A percentile compares a stretch with the other conserved stretches of the same genome.
Conservation (phyloP, 768 basidiomycete genomes). For the Epithele typhae region DNA sequence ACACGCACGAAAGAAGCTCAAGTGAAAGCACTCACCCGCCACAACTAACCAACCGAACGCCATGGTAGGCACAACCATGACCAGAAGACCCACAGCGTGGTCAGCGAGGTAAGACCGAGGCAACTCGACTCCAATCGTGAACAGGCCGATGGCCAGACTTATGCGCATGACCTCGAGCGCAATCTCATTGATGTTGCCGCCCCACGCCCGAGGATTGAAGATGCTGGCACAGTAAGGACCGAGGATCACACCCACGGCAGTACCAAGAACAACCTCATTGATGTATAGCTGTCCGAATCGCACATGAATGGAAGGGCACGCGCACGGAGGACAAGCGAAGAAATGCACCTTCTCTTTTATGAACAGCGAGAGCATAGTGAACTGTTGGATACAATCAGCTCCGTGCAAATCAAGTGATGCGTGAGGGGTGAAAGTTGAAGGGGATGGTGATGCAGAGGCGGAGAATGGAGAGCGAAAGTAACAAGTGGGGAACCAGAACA, state of each 20-base stretch:
- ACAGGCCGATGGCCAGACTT: conserved; percentile 87
- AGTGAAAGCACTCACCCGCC: conserved; percentile 43
- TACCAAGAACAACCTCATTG: conserved; percentile 93
- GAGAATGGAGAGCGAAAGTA: too few species aligned
- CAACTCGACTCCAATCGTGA: conserved; percentile 93
- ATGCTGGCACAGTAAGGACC: conserved; percentile 70
- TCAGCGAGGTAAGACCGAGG: conserved; percentile 79
- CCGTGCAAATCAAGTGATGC: too few species aligned
- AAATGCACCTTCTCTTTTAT: conserved; percentile 69
- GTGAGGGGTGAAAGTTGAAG: too few species aligned
- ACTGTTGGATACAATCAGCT: conserved; percentile 48
- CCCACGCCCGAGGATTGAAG: conserved; percentile 80
- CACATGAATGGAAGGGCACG: background rate
- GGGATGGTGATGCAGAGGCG: too few species aligned
- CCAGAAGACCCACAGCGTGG: conserved; percentile 65
- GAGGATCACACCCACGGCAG: conserved; percentile 57
- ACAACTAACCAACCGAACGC: conserved; percentile 79
- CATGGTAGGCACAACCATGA: conserved; percentile 81
- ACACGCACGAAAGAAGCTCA: too few species aligned
- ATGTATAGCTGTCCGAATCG: conserved; percentile 76
- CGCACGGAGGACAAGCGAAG: background rate
- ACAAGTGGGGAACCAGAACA: background rate
- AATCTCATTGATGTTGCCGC: conserved; percentile 46
- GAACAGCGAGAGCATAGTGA: conserved; percentile 80
- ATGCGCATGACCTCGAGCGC: conserved; percentile 86